A percentile compares a stretch with the other conserved stretches of the same genome.
These are phyloP conservation scores for Eucalyptus fibrosa DNA, from an alignment of 345 rosid species.

Conservation along the genomic window DNA sequence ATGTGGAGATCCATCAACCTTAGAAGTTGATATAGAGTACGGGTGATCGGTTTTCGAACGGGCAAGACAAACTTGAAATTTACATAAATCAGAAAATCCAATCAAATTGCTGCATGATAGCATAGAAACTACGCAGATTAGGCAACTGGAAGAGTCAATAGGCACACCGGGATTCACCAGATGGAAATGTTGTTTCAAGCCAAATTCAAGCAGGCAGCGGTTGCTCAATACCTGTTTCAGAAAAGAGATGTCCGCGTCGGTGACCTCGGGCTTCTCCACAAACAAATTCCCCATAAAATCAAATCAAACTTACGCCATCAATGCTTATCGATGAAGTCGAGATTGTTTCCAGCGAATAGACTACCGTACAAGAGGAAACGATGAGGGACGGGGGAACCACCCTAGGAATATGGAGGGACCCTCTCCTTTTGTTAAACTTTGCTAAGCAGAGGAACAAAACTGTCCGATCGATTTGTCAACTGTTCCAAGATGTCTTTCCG, in stretches of 20 bases:
- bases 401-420: background rate
- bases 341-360: background rate
- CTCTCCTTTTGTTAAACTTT: background rate
- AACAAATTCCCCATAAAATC: conserved; percentile 68
- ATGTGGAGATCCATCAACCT: no score
- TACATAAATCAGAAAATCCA: background rate
- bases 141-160: background rate
- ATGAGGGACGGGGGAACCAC: background rate
- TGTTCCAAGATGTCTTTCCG: background rate
- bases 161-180: background rate
- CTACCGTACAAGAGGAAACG: background rate
- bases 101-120: background rate
- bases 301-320: background rate
- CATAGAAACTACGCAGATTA: background rate
- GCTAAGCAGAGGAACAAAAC: background rate
- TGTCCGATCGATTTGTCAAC: background rate
- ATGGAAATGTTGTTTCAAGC: background rate
- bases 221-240: conserved; percentile 55
- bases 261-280: conserved; percentile 88
- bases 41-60: no score
- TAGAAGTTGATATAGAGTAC: no score
- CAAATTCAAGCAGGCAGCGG: conserved; percentile 57
- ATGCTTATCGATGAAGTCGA: background rate
- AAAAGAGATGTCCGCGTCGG: conserved; percentile 26
- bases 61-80: background rate